Base-by-base conservation (phyloP, 805 yeast species). In the Sporopachydermia lactativora region DNA sequence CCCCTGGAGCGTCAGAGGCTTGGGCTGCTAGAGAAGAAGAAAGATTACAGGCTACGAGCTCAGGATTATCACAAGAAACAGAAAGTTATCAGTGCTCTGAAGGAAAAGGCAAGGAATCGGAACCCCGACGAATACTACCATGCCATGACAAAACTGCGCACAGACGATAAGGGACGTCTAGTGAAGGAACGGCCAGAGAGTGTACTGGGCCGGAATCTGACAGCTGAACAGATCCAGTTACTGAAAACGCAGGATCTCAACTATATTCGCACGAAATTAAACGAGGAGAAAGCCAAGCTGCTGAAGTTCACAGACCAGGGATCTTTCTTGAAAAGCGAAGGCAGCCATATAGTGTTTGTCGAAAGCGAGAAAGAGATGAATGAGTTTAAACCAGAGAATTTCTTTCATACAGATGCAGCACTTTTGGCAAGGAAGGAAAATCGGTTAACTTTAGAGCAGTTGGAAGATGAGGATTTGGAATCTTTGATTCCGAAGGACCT, bases 71-170 rank as follows among this genome's bases (percentile, higher is more conserved):
- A 77, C 51, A 59, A 61, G 46, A 76, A 76, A 49, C 73, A 77
- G 49, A 69, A 67, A 18, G 66, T 73, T 4, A 47, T 92, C 40
- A 82, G 81, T 60, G 68, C 79, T 1, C 68, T 92, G 43, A 75
- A 81, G 48, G 66, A 68, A 35, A 89, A 85, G 55, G 94, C 82
- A 2, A 63, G 68, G 31, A 68, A 69, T 37, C 71, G 85, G 50
- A 92, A 92, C 56, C 94, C 94, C 13, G 98, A 92, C 68, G 98
- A 92, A 60, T 92, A 81, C 63, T 86, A 89, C 59, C 95, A 85
- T 72, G 92, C 85, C 15, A 92, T 92, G 98, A 73, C 78, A 19
- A 66, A 70, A 11, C 65, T 68, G 45, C 70, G 68, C 51, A 75
- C 92, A 3, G 94, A 85, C 47, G 61, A 66, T 2, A 64, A 70